A percentile compares a stretch with the other conserved stretches of the same genome.
These are phyloP conservation scores for Claviceps paspali DNA, from an alignment of 2,329 filamentous ascomycete genomes.

Conservation along the genomic window DNA sequence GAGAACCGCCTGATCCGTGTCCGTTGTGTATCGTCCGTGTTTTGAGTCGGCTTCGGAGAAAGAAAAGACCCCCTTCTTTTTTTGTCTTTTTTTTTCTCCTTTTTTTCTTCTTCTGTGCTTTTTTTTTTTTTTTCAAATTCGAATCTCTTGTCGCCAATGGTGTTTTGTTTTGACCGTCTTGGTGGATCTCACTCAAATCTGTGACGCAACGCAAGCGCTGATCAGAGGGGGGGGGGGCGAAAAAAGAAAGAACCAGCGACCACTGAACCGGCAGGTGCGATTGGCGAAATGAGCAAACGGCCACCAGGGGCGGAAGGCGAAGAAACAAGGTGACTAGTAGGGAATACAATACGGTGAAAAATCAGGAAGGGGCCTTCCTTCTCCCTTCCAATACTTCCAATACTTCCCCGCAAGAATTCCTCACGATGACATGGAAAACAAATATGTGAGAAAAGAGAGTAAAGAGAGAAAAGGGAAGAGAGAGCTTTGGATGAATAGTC, in stretches of 20 bases:
- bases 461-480: not conserved
- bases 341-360: too few relatives aligned
- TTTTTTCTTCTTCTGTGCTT: not conserved
- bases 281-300: not conserved
- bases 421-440: not conserved
- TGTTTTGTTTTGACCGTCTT: not conserved
- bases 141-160: too few relatives aligned
- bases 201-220: not conserved
- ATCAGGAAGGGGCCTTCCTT: too few relatives aligned
- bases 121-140: not conserved
- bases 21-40: not conserved
- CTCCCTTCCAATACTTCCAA: slow-evolving; percentile 5
- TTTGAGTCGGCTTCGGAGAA: too few relatives aligned
- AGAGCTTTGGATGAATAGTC: not conserved
- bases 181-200: too few relatives aligned
- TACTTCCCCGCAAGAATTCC: slow-evolving; percentile 4
- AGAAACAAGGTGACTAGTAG: not conserved
- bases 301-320: not conserved
- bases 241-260: slow-evolving; percentile 4
- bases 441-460: not conserved
- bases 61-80: not conserved
- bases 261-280: slow-evolving; percentile 3
- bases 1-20: too few relatives aligned
- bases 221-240: not conserved
- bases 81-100: not conserved